phyloP scores from a whole-genome alignment of 495 filamentous ascomycete species.

The Aspergillus incahuasiensis region DNA sequence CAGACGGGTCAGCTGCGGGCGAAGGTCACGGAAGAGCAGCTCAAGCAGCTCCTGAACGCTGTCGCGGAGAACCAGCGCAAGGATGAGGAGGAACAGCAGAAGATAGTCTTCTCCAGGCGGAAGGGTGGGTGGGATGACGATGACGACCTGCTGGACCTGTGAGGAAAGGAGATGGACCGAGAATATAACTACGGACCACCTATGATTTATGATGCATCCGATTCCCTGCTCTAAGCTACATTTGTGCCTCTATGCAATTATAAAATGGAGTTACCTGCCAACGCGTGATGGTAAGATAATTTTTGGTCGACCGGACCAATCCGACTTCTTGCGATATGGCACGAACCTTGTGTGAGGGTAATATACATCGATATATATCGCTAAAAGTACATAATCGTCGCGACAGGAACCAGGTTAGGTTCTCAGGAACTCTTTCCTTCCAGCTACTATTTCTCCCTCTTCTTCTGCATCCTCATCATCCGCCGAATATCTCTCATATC shows the following conservation, averaged over 20 bases:
- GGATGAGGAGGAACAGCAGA: slow-evolving; percentile 61
- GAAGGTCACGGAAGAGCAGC: slow-evolving; percentile 87
- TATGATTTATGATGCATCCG: slow-evolving; percentile 9
- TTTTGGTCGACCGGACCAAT: too few species aligned
- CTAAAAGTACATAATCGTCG: background rate
- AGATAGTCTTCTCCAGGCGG: slow-evolving; percentile 77
- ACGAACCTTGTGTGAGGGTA: background rate
- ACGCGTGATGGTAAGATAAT: too few species aligned
- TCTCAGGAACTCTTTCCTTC: slow-evolving; percentile 27
- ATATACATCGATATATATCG: slow-evolving; percentile 15
- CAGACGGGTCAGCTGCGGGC: slow-evolving; percentile 77
- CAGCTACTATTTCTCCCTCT: slow-evolving; percentile 53
- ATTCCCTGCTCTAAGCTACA: slow-evolving; percentile 1
- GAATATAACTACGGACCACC: background rate
- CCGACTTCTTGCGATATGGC: too few species aligned
- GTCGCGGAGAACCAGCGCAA: slow-evolving; percentile 66
- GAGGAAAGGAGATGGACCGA: background rate
- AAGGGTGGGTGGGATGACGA: slow-evolving; percentile 87
- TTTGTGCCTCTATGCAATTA: background rate
- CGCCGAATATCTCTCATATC: slow-evolving; percentile 80
- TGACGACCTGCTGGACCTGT: slow-evolving; percentile 72
- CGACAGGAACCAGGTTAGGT: background rate
- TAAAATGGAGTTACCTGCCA: background rate
- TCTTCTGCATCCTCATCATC: slow-evolving; percentile 62
- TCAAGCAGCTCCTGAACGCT: slow-evolving; percentile 84